A percentile compares a stretch with the other conserved stretches of the same genome.
These are phyloP conservation scores for Rauvolfia tetraphylla DNA, from an alignment of 257 asterid species.

Conservation along the genomic window DNA sequence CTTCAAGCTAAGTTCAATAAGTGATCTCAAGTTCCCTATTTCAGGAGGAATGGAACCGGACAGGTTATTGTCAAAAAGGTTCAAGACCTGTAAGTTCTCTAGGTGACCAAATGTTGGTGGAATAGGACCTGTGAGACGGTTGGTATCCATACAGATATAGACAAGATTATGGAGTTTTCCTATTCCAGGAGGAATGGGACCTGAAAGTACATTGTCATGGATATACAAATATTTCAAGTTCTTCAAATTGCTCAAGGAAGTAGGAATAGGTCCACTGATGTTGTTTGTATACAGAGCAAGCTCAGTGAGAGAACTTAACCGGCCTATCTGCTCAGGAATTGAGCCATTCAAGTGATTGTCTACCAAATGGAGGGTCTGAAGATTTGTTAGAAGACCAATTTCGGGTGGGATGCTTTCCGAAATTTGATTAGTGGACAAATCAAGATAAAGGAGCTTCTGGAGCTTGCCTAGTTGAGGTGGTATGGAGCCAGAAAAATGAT, in stretches of 20 bases:
- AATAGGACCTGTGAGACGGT: not conserved
- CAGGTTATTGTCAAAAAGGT: not conserved
- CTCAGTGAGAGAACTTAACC: not conserved
- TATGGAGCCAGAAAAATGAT: slow-evolving; percentile 18
- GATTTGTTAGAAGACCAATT: slow-evolving; percentile 11
- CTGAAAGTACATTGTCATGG: not conserved
- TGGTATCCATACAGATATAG: not conserved
- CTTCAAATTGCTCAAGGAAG: slow-evolving; percentile 4
- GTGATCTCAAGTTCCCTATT: slow-evolving; percentile 8
- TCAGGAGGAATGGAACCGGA: slow-evolving; percentile 4
- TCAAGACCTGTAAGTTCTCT: not conserved
- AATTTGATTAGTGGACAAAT: not conserved
- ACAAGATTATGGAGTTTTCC: slow-evolving; percentile 9
- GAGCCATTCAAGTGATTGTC: slow-evolving; percentile 13
- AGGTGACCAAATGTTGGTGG: slow-evolving; percentile 1
- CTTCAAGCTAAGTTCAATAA: not conserved
- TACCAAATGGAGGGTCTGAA: not conserved
- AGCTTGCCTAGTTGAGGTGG: slow-evolving; percentile 18
- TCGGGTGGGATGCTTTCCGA: slow-evolving; percentile 20
- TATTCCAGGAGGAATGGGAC: not conserved
- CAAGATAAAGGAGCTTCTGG: slow-evolving; percentile 7
- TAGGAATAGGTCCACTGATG: slow-evolving; percentile 12
- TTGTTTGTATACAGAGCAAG: slow-evolving; percentile 1
- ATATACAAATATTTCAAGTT: not conserved
- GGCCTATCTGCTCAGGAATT: slow-evolving; percentile 16